Conservation (phyloP, 257 asterid species). For the Nicotiana attenuata region DNA sequence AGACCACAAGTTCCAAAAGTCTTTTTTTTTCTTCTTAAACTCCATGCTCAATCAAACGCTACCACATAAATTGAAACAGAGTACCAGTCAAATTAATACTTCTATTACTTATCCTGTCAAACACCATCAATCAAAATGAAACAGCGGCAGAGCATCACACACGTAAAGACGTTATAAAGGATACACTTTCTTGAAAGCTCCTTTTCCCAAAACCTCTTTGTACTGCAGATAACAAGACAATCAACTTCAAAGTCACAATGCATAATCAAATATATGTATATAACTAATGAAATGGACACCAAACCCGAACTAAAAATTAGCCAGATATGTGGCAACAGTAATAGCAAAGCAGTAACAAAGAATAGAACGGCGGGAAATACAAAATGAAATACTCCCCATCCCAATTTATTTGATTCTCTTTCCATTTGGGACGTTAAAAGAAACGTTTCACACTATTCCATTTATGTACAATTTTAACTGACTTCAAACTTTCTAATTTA, state of each 20-base stretch:
- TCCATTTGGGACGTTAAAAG: not conserved
- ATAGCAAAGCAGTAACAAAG: not conserved
- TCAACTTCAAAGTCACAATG: not conserved
- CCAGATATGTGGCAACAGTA: not conserved
- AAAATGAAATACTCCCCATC: not conserved
- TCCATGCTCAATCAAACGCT: not conserved
- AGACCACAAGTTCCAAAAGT: not conserved
- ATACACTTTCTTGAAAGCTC: slow-evolving; percentile 98
- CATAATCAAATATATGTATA: slow-evolving; percentile 4
- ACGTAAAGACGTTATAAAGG: slow-evolving; percentile 24
- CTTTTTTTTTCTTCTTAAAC: not conserved
- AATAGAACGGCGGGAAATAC: not conserved
- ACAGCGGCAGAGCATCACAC: not conserved
- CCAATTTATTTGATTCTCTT: not conserved
- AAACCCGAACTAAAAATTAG: not conserved
- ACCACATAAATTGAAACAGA: not conserved
- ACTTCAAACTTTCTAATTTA: not conserved
- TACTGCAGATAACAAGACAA: slow-evolving; percentile 53
- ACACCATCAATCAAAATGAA: not conserved
- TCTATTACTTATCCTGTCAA: not conserved
- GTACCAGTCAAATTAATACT: not conserved
- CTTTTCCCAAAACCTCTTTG: slow-evolving; percentile 81
- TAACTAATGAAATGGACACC: not conserved
- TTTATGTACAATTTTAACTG: not conserved
- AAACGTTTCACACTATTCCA: not conserved